phyloP scores from a whole-genome alignment of 352 stramenopile species.

The Phytophthora citrophthora region DNA sequence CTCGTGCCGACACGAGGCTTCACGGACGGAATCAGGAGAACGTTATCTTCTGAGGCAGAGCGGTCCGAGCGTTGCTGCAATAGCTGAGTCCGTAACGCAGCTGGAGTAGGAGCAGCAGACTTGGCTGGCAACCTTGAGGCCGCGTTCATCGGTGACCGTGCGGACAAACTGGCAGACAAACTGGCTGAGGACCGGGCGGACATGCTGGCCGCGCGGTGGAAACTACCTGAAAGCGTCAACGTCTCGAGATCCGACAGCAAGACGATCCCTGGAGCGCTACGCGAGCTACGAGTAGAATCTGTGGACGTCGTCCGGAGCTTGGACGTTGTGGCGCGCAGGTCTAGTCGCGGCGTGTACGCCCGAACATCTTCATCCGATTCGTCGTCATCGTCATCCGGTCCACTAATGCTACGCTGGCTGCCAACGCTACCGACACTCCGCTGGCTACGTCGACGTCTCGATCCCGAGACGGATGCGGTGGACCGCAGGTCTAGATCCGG shows the following conservation, averaged over 20 bases:
- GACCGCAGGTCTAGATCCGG: slow-evolving; percentile 35
- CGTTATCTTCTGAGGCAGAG: slow-evolving; percentile 62
- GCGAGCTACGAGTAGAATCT: slow-evolving; percentile 42
- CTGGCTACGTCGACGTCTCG: slow-evolving; percentile 30
- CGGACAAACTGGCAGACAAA: slow-evolving; percentile 15
- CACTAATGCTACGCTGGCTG: slow-evolving; percentile 29
- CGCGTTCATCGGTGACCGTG: slow-evolving; percentile 16
- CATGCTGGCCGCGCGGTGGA: slow-evolving; percentile 38
- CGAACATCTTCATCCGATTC: slow-evolving; percentile 28
- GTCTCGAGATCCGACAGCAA: slow-evolving; percentile 71
- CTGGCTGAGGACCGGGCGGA: slow-evolving; percentile 28
- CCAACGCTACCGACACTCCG: slow-evolving; percentile 29
- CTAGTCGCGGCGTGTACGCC: slow-evolving; percentile 16
- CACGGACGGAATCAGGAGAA: slow-evolving; percentile 28
- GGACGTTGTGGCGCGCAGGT: slow-evolving; percentile 28
- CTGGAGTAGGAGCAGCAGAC: slow-evolving; percentile 19
- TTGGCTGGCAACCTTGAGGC: slow-evolving; percentile 18
- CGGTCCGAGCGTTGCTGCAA: slow-evolving; percentile 48
- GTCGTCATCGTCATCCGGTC: slow-evolving; percentile 31
- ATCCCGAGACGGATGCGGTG: slow-evolving; percentile 25
- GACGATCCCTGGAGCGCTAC: slow-evolving; percentile 56
- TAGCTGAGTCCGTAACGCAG: slow-evolving; percentile 15
- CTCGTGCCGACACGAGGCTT: slow-evolving; percentile 24
- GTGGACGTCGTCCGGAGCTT: slow-evolving; percentile 58
- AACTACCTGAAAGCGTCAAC: slow-evolving; percentile 66